Percentiles rank a stretch among this genome's conserved stretches.
phyloP scores from a whole-genome alignment of 2,329 filamentous ascomycete species.

The Aspergillus sojae region DNA sequence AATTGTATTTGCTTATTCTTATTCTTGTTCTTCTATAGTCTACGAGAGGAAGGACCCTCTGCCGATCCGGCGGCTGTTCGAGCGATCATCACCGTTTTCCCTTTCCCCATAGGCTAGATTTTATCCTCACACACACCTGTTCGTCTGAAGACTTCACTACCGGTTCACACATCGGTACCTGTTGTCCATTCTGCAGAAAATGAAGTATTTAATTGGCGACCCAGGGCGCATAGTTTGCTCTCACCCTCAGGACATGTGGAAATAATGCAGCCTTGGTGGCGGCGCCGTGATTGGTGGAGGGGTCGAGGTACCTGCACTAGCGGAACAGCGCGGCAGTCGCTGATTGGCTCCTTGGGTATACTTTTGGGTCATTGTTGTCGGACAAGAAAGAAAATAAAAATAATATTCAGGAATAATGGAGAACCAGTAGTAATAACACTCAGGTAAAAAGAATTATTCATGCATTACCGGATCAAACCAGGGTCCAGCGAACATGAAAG shows the following conservation, averaged over 20 bases:
- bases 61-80: constrained; percentile 6
- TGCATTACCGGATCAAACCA: background rate
- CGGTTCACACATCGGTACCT: too few relatives aligned
- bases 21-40: background rate
- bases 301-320: constrained; percentile 18
- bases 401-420: background rate
- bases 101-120: background rate
- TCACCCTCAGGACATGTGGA: background rate
- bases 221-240: background rate
- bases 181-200: too few relatives aligned
- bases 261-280: background rate
- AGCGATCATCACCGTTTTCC: background rate
- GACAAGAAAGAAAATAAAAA: background rate
- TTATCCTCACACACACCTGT: background rate
- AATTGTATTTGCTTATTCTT: background rate
- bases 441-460: background rate
- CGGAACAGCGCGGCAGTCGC: constrained; percentile 5
- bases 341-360: constrained; percentile 12
- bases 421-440: background rate
- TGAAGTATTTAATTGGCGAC: background rate
- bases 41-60: background rate
- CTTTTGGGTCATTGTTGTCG: background rate
- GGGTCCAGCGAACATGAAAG: background rate
- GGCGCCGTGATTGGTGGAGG: constrained; percentile 5
- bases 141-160: too few relatives aligned